A percentile compares a stretch with the other conserved stretches of the same genome.
Conservation (phyloP, 108 stramenopile genomes). For the Craspedostauros australis region DNA sequence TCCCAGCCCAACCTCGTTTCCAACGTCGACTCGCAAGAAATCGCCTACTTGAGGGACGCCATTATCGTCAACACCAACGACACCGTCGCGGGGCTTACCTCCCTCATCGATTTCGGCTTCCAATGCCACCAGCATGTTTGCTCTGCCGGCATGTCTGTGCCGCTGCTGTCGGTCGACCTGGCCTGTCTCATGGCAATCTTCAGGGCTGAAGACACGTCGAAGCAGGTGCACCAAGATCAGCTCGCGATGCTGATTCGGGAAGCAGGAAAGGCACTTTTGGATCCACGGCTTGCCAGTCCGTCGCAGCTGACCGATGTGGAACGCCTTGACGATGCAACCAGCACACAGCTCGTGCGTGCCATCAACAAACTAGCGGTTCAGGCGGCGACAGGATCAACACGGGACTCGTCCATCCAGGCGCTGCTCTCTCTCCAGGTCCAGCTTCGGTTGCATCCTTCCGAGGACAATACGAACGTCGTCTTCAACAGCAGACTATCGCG, state of each 20-base stretch:
- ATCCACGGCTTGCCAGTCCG: constrained; percentile 44
- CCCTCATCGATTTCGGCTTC: constrained; percentile 57
- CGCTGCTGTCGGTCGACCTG: constrained; percentile 54
- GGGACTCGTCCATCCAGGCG: constrained; percentile 42
- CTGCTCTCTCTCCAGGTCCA: constrained; percentile 57
- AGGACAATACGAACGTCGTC: constrained; percentile 10
- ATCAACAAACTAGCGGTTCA: constrained; percentile 78
- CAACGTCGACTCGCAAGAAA: background rate
- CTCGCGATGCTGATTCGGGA: constrained; percentile 43
- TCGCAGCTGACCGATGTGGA: constrained; percentile 3
- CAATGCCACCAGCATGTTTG: constrained; percentile 14
- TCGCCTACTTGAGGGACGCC: constrained; percentile 16
- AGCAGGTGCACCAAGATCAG: constrained; percentile 36
- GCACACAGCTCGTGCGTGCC: constrained; percentile 51
- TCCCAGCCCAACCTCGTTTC: constrained; percentile 21
- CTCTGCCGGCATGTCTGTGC: constrained; percentile 44
- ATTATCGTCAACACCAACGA: constrained; percentile 22
- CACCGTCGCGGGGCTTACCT: constrained; percentile 30
- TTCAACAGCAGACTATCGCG: constrained; percentile 52
- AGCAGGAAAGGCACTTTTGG: constrained; percentile 55
- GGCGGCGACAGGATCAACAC: constrained; percentile 41
- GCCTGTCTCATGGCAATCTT: constrained; percentile 55
- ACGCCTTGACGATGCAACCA: constrained; percentile 38
- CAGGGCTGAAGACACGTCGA: constrained; percentile 29
- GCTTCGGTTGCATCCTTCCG: constrained; percentile 21